These are phyloP conservation scores for Nakazawaea sp. DNA, from an alignment of 805 yeast species.

Conservation along the genomic window DNA sequence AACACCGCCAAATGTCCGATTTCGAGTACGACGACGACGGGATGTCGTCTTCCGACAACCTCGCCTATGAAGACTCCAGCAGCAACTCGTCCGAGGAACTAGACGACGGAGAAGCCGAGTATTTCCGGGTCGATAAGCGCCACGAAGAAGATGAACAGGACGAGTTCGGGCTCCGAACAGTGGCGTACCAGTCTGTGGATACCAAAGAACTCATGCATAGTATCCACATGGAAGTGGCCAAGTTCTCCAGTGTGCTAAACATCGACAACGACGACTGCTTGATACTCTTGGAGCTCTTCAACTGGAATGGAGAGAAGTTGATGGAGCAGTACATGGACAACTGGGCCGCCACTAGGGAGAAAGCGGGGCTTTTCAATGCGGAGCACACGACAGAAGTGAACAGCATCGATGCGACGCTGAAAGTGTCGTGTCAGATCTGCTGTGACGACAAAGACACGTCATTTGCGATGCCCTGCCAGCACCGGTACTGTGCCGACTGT, in stretches of 20 bases:
- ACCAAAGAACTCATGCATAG: slow-evolving; percentile 2
- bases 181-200: neutral
- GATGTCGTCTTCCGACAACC: neutral
- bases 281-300: slow-evolving; percentile 37
- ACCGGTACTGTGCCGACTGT: slow-evolving; percentile 65
- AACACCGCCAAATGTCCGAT: slow-evolving; percentile 3
- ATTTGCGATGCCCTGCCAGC: slow-evolving; percentile 61
- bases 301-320: slow-evolving; percentile 55
- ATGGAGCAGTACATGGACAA: slow-evolving; percentile 48
- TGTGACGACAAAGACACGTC: slow-evolving; percentile 40
- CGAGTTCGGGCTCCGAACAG: neutral
- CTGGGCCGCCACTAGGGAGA: slow-evolving; percentile 20
- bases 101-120: neutral
- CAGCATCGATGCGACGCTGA: neutral
- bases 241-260: slow-evolving; percentile 29
- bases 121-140: neutral
- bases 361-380: slow-evolving; percentile 19
- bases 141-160: neutral
- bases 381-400: neutral
- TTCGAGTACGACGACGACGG: slow-evolving; percentile 2
- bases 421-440: slow-evolving; percentile 61
- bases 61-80: neutral
- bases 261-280: slow-evolving; percentile 32
- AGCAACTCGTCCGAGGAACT: neutral
- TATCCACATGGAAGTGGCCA: slow-evolving; percentile 18